Base-by-base conservation (phyloP, 495 filamentous ascomycete genomes). In the Penicillium angulare region DNA sequence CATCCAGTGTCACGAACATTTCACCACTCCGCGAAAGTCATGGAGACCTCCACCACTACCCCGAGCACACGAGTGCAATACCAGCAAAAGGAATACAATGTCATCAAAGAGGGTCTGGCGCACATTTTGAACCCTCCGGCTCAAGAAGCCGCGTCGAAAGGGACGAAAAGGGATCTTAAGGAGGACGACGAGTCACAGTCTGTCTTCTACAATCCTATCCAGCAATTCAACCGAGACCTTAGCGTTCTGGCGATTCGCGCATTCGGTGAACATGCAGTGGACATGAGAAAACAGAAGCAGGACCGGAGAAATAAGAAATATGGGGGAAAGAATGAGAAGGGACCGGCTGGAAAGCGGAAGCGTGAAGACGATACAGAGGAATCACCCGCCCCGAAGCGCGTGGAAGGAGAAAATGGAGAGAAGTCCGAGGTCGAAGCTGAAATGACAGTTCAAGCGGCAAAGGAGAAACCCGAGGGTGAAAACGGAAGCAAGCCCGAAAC, bases 201-300 rank as follows among this genome's bases (percentile, higher is more conserved):
- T 23, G 95, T 98, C 21, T 98, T 98, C 65, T 98, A 98, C 74
- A 98, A 98, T 56, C 92, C 93, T 0, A 95, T 98, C 34, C 95
- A 97, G 63, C 95, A 97, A 67, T 98, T 96, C 76, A 98, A 98
- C 72, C 83, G 93, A 8, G 93, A 98, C 69, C 72, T 98, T 56
- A 96, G 89, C 60, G 87, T 97, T 24, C 79, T 97, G 17, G 88
- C 91, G 15, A 95, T 97, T 59, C 86, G 85, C 60, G 84, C 85
- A 0, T 95, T 88, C 72, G 88, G 85, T 0, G 84, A 93, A 45
- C 83, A 90, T 51, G 63, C 79, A 12, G 44, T 87, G 12, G 76
- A 67, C 26, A n/a, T 54, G 43, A 71, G 61, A 50, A 69, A 64
- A 47, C 48, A 64, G 43, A 67, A 61, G 52, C 54, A 57, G 53